A percentile compares a stretch with the other conserved stretches of the same genome.
These are phyloP conservation scores for Murraya paniculata DNA, from an alignment of 345 rosid genomes.

Conservation along the genomic window DNA sequence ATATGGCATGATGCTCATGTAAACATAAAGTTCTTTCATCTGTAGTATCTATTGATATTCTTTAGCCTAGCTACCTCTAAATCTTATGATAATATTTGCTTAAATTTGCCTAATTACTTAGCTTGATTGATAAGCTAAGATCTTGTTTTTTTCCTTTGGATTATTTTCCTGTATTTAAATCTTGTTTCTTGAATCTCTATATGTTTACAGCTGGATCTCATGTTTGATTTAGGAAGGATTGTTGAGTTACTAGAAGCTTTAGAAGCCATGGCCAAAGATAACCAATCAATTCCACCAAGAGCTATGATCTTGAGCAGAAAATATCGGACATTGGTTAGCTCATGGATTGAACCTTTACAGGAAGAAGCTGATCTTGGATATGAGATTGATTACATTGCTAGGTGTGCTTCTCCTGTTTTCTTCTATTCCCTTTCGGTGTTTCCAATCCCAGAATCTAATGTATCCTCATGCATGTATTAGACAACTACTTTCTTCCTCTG, in stretches of 20 bases:
- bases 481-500: background rate
- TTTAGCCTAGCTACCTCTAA: background rate
- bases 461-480: background rate
- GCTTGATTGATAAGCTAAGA: background rate
- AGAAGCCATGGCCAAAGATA: slow-evolving; percentile 81
- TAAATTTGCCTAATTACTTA: background rate
- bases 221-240: slow-evolving; percentile 74
- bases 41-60: background rate
- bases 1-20: background rate
- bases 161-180: slow-evolving; percentile 1
- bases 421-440: background rate
- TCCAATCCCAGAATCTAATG: background rate
- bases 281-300: slow-evolving; percentile 79
- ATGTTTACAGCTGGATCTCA: slow-evolving; percentile 3
- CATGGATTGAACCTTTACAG: slow-evolving; percentile 96
- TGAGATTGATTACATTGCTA: slow-evolving; percentile 83
- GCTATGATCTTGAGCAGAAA: slow-evolving; percentile 95
- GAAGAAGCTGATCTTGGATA: slow-evolving; percentile 97
- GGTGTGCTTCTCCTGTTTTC: slow-evolving; percentile 42
- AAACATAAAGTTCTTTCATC: background rate
- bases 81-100: background rate
- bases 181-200: slow-evolving; percentile 2
- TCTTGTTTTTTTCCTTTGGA: background rate
- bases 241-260: slow-evolving; percentile 87
- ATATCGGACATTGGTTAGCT: slow-evolving; percentile 90